Evolutionary conservation across 805 yeast genomes (phyloP), one percentile per base, ranked within the genome.

Genomic region (Yamadazyma phyllophila): DNA sequence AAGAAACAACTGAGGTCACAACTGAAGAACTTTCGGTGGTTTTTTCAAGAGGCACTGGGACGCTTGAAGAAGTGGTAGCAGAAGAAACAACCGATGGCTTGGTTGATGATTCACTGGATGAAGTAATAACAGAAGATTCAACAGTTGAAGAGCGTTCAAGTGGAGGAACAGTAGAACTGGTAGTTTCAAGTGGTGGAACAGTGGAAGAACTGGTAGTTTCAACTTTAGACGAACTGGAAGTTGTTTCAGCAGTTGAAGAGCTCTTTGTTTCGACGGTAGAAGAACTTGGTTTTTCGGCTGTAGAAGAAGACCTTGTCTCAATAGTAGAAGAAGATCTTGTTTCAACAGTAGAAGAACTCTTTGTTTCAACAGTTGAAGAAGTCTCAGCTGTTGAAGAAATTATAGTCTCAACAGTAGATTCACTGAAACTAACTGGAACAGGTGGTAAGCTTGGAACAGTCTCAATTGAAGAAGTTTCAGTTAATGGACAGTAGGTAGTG

Each of bases 401-500:
- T 13, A 15, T 12, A 5, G 16, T 14, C 8, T 33, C 16, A 33
- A 33, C 31, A 4, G 31, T 3, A 11, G 31, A 20, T 20, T n/a
- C 26, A 41, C 39, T 41, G 4, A 30, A 7, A 7, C 24, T 20
- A 20, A 20, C 12, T 36, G 40, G 29, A 4, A n/a, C 30, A 16
- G 30, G 6, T 17, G 34, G 14, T 14, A 26, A 12, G n/a, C 24
- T 14, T 36, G 37, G 37, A 14, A 15, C 30, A 11, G 36, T 5
- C 12, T 39, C 12, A 35, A 12, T 13, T 16, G 24, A 15, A 20
- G 38, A 35, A 14, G 38, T 37, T 6, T 13, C 17, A 26, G 40
- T 44, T 15, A 53, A 38, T 41, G 67, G 62, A 47, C 62, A 57
- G 45, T 53, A 57, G 26, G 66, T 61, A 31, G 64, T 55, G 54